Conservation (phyloP, 2,329 filamentous ascomycete species). For the Penicillium vulpinum region DNA sequence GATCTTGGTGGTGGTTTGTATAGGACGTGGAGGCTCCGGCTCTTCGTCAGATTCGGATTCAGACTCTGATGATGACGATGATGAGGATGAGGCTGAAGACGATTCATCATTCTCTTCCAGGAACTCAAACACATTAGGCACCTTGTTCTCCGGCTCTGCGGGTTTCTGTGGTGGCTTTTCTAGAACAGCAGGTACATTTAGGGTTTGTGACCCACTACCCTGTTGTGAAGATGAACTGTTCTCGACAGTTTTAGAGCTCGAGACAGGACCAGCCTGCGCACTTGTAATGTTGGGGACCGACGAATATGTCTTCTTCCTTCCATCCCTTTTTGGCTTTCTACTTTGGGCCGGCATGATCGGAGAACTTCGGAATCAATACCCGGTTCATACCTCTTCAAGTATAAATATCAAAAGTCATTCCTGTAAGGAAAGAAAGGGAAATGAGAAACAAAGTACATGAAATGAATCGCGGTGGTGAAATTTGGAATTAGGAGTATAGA, state of each 20-base stretch:
- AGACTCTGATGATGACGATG: constrained; percentile 13
- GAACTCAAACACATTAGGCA: constrained; percentile 44
- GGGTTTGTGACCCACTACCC: constrained; percentile 14
- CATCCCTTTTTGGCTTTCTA: constrained; percentile 32
- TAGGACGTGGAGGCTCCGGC: constrained; percentile 1
- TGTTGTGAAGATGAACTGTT: constrained; percentile 18
- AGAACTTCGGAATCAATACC: constrained; percentile 12
- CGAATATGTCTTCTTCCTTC: constrained; percentile 27
- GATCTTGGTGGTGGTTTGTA: constrained; percentile 19
- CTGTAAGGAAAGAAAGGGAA: background rate
- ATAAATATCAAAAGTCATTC: constrained; percentile 9
- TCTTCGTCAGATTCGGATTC: constrained; percentile 20
- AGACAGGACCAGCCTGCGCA: constrained; percentile 22
- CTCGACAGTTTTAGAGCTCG: constrained; percentile 17
- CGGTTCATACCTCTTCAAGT: constrained; percentile 14
- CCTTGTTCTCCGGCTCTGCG: constrained; percentile 18
- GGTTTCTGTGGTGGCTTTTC: constrained; percentile 12
- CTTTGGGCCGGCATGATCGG: constrained; percentile 34
- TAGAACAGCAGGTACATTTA: constrained; percentile 19
- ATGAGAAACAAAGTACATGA: constrained; percentile 6
- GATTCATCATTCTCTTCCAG: constrained; percentile 32
- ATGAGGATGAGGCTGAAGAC: constrained; percentile 23
- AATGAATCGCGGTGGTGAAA: constrained; percentile 4
- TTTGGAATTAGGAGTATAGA: constrained; percentile 11
- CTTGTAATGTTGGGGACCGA: constrained; percentile 26